Conservation (phyloP, 2,329 filamentous ascomycete species). For the Remersonia thermophila region DNA sequence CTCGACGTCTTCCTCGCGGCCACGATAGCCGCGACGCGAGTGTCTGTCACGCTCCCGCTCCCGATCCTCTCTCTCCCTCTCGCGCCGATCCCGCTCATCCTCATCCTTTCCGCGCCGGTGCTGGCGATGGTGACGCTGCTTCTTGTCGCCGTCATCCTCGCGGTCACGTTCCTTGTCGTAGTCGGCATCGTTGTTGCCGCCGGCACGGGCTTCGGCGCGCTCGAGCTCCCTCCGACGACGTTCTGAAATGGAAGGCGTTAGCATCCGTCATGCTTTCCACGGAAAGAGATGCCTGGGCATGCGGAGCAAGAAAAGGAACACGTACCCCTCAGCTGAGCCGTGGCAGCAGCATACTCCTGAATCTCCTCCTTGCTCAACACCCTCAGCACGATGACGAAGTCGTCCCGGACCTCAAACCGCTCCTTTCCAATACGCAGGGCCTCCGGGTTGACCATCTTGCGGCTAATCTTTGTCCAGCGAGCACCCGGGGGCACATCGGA, state of each 20-base stretch:
- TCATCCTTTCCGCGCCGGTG: slow-evolving; percentile 19
- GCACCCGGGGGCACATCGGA: slow-evolving; percentile 67
- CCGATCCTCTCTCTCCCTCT: slow-evolving; percentile 22
- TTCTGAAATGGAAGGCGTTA: slow-evolving; percentile 18
- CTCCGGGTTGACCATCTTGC: slow-evolving; percentile 78
- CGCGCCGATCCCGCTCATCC: slow-evolving; percentile 20
- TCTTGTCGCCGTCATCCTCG: slow-evolving; percentile 22
- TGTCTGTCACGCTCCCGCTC: slow-evolving; percentile 20
- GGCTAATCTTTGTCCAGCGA: slow-evolving; percentile 86
- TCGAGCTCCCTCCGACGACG: slow-evolving; percentile 31
- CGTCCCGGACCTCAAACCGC: slow-evolving; percentile 80
- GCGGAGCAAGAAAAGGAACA: too few relatives aligned
- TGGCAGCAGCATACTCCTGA: slow-evolving; percentile 71
- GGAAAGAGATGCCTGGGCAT: too few relatives aligned
- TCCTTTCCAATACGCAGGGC: slow-evolving; percentile 79
- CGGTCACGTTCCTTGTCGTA: slow-evolving; percentile 21
- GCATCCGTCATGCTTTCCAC: too few relatives aligned
- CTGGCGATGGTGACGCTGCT: slow-evolving; percentile 23
- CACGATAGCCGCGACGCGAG: slow-evolving; percentile 22
- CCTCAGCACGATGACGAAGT: slow-evolving; percentile 84
- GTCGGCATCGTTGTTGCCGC: slow-evolving; percentile 15
- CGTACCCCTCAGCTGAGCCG: slow-evolving; percentile 68
- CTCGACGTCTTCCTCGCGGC: slow-evolving; percentile 18
- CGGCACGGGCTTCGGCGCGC: slow-evolving; percentile 19
- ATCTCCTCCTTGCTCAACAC: slow-evolving; percentile 85